Evolutionary conservation across 805 yeast genomes (phyloP).

Genomic region (Clavispora fructus): DNA sequence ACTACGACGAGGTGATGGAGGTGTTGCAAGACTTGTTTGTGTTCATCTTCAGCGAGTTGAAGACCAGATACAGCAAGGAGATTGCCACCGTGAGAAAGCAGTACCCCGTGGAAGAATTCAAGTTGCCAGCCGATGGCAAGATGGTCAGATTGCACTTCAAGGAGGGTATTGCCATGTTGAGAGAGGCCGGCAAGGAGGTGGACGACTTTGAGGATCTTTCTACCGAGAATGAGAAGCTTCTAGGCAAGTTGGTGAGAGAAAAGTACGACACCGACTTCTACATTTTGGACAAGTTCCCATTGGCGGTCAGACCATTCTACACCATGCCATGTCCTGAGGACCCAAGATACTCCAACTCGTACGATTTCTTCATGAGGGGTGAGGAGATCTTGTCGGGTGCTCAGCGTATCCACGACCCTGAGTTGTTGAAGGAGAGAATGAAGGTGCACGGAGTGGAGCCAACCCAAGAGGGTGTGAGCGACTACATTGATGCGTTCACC

Average conservation of each 20-base stretch:
- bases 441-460: conserved; percentile 78
- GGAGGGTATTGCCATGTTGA: conserved; percentile 84
- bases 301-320: conserved; percentile 95
- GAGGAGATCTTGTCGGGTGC: conserved; percentile 99
- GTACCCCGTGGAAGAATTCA: conserved; percentile 96
- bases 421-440: conserved; percentile 76
- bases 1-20: conserved; percentile 84
- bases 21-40: conserved; percentile 69
- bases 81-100: conserved; percentile 88
- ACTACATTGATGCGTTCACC: conserved; percentile 86
- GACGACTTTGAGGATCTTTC: conserved; percentile 86
- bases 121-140: conserved; percentile 88
- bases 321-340: conserved; percentile 97
- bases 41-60: conserved; percentile 81
- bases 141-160: conserved; percentile 86
- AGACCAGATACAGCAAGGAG: conserved; percentile 72
- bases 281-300: conserved; percentile 96
- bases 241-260: conserved; percentile 88
- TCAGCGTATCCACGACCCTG: conserved; percentile 96
- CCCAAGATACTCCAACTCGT: conserved; percentile 91
- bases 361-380: conserved; percentile 99
- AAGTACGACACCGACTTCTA: conserved; percentile 97
- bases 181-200: conserved; percentile 80
- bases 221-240: conserved; percentile 90
- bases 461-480: conserved; percentile 73